Conservation (phyloP, 352 stramenopile genomes). For the Pythium oligandrum region DNA sequence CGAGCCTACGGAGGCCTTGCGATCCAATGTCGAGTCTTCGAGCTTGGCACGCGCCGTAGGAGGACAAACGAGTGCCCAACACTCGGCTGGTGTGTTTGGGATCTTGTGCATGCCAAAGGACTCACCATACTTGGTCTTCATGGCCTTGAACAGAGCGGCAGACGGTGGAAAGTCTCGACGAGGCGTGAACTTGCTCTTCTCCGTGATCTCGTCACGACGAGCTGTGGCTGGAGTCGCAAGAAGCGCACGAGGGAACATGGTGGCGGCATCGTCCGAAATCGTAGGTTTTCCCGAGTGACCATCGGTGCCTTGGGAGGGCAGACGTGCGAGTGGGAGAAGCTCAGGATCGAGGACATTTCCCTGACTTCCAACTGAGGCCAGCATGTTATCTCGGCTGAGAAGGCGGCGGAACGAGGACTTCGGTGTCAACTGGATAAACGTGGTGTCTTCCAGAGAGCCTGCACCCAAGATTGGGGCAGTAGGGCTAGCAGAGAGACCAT, state of each 20-base stretch:
- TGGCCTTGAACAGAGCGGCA: slow-evolving; percentile 79
- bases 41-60: slow-evolving; percentile 55
- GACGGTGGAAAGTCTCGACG: slow-evolving; percentile 79
- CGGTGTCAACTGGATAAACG: slow-evolving; percentile 28
- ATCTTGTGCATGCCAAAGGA: slow-evolving; percentile 70
- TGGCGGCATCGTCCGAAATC: slow-evolving; percentile 61
- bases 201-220: slow-evolving; percentile 65
- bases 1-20: slow-evolving; percentile 9
- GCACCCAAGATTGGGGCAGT: slow-evolving; percentile 9
- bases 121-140: slow-evolving; percentile 80
- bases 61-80: slow-evolving; percentile 73
- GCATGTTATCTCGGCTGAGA: slow-evolving; percentile 26
- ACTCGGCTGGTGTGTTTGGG: slow-evolving; percentile 65
- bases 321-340: slow-evolving; percentile 21
- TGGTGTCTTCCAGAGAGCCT: slow-evolving; percentile 19
- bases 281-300: slow-evolving; percentile 38
- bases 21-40: slow-evolving; percentile 28
- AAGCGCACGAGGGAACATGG: slow-evolving; percentile 70
- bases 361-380: too few species aligned
- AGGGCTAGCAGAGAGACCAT: slow-evolving; percentile 14
- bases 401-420: slow-evolving; percentile 44
- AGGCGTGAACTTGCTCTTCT: slow-evolving; percentile 77
- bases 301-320: slow-evolving; percentile 34
- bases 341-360: slow-evolving; percentile 11
- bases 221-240: slow-evolving; percentile 51